A percentile compares a stretch with the other conserved stretches of the same genome.
Evolutionary conservation across 495 filamentous ascomycete species (phyloP).

Genomic region (Chaetomium cochliodes): DNA sequence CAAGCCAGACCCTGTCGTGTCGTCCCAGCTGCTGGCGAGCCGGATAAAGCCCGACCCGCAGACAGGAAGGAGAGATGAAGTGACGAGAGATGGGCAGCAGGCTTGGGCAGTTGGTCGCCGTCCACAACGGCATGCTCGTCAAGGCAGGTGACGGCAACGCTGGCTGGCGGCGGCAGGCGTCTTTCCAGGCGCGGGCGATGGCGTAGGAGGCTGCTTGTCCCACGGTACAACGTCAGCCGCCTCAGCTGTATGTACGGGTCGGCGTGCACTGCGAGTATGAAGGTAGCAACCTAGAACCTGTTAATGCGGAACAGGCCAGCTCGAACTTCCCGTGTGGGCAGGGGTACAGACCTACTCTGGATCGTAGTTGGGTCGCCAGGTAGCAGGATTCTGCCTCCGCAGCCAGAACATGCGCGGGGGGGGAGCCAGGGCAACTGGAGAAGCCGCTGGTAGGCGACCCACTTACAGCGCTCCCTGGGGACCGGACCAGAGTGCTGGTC

Average conservation of each 20-base stretch:
- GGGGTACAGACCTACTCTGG: background rate
- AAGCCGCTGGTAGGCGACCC: background rate
- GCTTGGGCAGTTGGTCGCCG: background rate
- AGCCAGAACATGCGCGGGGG: background rate
- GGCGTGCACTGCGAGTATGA: background rate
- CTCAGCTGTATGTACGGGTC: conserved; percentile 1
- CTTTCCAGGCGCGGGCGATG: conserved; percentile 2
- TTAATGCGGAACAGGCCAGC: background rate
- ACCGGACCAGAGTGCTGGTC: conserved; percentile 11
- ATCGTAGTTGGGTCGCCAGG: background rate
- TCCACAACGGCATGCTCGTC: conserved; percentile 10
- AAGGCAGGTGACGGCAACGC: background rate
- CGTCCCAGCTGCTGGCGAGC: background rate
- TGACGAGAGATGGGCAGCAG: background rate
- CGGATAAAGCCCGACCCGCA: background rate
- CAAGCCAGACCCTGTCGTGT: conserved; percentile 18
- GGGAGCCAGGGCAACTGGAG: background rate
- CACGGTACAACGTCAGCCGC: conserved; percentile 5
- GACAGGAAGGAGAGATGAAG: background rate
- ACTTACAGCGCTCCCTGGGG: background rate
- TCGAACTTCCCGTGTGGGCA: background rate
- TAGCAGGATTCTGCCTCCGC: conserved; percentile 1
- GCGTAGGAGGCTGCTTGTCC: conserved; percentile 22
- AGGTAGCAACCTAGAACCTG: background rate
- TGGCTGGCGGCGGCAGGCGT: conserved; percentile 7